Base-by-base conservation (phyloP, 108 stramenopile genomes). In the Cyclostephanos tholiformis region DNA sequence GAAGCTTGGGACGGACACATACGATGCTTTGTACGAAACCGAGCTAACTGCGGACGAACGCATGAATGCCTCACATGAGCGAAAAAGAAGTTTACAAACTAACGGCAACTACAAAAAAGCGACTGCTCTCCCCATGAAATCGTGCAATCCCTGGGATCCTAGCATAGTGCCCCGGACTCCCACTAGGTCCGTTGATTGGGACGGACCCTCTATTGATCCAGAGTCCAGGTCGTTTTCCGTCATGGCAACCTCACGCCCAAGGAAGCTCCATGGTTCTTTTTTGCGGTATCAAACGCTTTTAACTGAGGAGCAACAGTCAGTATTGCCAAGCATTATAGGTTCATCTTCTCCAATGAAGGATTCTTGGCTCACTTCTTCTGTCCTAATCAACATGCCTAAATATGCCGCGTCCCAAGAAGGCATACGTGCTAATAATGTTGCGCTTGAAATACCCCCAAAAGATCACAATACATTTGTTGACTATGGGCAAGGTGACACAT, bases 341-440 rank as follows among this genome's bases (percentile, higher is more conserved):
- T 22, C 16, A 20, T 65, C 67, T 20, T 64, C 69, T 32, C 26
- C 74, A 2, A 43, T 75, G 36, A 46, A 68, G 7, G 64, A 82
- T 56, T 82, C 80, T 23, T 82, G 80, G 80, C 46, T 75, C 27
- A 75, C 74, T 20, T 71, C 69, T 27, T 60, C 74, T 30, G 70
- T 75, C n/a, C 80, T 74, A 20, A 82, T 82, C 49, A 82, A 82
- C 50, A 43, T 67, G 38, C 80, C 80, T 23, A 82, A 82, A 29
- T 82, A 75, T 67, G 16, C 74, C 5, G 30, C n/a, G 12, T 68
- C 49, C 29, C 63, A 20, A 20, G 53, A 30, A 41, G 35, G 49
- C 43, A 30, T 6, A n/a, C 62, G 44, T 17, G 10, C 51, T 1
- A 61, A 46, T 1, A 58, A 72, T 27, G 26, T 57, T 12, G 46